Conservation (phyloP, 2,329 filamentous ascomycete species). For the Macrophomina phaseolina region DNA sequence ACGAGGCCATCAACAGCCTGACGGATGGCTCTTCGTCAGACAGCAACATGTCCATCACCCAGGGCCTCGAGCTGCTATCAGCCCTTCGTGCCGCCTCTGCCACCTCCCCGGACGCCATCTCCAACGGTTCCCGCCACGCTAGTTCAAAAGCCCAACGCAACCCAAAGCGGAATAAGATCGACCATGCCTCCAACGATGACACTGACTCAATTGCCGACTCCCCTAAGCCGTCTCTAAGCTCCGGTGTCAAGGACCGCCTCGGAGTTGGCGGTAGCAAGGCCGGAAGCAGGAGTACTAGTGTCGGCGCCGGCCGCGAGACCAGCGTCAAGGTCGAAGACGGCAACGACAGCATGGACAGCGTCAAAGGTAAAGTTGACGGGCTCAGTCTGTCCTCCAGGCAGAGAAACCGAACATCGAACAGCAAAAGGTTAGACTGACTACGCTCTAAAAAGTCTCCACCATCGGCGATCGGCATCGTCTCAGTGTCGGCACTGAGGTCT, state of each 20-base stretch:
- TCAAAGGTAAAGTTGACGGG: slow-evolving; percentile 47
- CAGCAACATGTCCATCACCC: slow-evolving; percentile 47
- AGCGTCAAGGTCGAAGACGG: slow-evolving; percentile 58
- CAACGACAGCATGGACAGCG: slow-evolving; percentile 49
- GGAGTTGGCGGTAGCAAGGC: slow-evolving; percentile 43
- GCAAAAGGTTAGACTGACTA: slow-evolving; percentile 31
- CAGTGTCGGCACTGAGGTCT: slow-evolving; percentile 53
- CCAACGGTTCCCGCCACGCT: slow-evolving; percentile 51
- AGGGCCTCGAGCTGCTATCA: slow-evolving; percentile 53
- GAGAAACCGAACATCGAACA: slow-evolving; percentile 17
- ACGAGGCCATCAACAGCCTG: slow-evolving; percentile 52
- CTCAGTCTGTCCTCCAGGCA: slow-evolving; percentile 19
- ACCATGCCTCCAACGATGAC: slow-evolving; percentile 43
- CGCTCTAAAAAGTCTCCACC: slow-evolving; percentile 26
- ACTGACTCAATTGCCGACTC: slow-evolving; percentile 47
- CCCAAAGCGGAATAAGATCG: slow-evolving; percentile 42
- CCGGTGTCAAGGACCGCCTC: slow-evolving; percentile 32
- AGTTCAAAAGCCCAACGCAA: slow-evolving; percentile 45
- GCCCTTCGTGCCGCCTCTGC: slow-evolving; percentile 47
- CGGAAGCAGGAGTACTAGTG: slow-evolving; percentile 49
- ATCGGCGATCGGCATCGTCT: slow-evolving; percentile 37
- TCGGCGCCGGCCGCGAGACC: slow-evolving; percentile 54
- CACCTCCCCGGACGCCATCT: slow-evolving; percentile 30
- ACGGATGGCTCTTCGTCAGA: slow-evolving; percentile 50
- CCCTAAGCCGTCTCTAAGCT: slow-evolving; percentile 31